phyloP scores from a whole-genome alignment of 2,329 filamentous ascomycete species.

The Cladobotryum protrusum region DNA sequence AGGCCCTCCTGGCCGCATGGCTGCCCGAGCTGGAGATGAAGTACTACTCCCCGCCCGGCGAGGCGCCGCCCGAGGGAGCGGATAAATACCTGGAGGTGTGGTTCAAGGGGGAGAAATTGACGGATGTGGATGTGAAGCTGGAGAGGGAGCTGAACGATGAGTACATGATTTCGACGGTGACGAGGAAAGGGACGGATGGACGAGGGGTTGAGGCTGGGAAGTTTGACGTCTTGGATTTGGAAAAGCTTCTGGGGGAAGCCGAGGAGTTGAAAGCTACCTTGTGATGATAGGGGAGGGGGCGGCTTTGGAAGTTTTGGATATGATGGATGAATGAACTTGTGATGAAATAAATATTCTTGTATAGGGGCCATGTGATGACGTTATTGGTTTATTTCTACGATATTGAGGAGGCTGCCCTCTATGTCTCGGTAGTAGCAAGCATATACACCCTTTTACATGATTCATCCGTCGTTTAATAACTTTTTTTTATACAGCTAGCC shows the following conservation, averaged over 20 bases:
- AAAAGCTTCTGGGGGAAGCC: slow-evolving; percentile 40
- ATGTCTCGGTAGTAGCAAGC: no score
- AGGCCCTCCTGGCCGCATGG: slow-evolving; percentile 70
- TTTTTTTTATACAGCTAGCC: no score
- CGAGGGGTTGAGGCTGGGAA: slow-evolving; percentile 29
- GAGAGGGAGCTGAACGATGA: slow-evolving; percentile 41
- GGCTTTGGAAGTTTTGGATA: neutral
- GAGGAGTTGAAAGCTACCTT: slow-evolving; percentile 22
- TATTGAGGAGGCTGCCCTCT: no score
- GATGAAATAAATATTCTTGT: no score
- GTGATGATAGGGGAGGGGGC: neutral
- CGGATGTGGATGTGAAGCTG: slow-evolving; percentile 29
- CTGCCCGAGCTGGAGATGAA: slow-evolving; percentile 63
- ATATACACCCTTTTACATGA: neutral
- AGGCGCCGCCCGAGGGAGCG: slow-evolving; percentile 12
- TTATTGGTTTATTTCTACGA: neutral
- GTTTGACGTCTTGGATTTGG: slow-evolving; percentile 38
- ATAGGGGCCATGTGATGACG: neutral
- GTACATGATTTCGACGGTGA: slow-evolving; percentile 50
- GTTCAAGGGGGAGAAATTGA: slow-evolving; percentile 23
- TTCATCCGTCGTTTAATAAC: no score
- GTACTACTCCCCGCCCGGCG: slow-evolving; percentile 51
- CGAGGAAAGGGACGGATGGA: slow-evolving; percentile 37
- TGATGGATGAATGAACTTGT: neutral
- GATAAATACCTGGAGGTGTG: slow-evolving; percentile 23